These are phyloP conservation scores for Coix lacrymajobi DNA, from an alignment of 176 grass and related monocot genomes.

Conservation along the genomic window DNA sequence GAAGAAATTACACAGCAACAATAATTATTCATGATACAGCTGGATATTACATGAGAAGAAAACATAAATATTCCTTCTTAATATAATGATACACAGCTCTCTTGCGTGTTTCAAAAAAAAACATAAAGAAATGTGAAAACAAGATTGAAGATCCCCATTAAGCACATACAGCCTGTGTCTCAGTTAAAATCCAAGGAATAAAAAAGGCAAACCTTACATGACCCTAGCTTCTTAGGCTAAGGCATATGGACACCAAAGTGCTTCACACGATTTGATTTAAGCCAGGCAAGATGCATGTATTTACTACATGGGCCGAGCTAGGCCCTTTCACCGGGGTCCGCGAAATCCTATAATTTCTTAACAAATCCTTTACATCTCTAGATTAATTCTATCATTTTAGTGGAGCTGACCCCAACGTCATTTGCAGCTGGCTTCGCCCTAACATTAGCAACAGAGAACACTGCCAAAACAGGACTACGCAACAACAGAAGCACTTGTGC, in stretches of 20 bases:
- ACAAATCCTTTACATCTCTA: no score
- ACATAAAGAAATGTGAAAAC: neutral
- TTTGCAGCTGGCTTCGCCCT: no score
- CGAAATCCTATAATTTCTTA: no score
- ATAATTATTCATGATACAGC: neutral
- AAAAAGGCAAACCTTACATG: neutral
- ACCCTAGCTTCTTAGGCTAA: neutral
- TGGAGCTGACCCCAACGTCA: no score
- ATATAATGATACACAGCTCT: neutral
- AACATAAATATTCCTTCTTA: neutral
- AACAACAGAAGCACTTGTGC: neutral
- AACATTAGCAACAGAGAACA: neutral
- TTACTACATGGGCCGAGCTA: neutral
- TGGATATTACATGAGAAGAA: neutral
- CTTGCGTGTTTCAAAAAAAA: neutral
- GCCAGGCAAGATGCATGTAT: neutral
- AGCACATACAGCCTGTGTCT: neutral
- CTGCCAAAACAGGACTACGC: neutral
- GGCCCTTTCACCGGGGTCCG: no score
- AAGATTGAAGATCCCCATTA: neutral
- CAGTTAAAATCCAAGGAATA: neutral
- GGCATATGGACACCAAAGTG: neutral
- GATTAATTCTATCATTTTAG: no score
- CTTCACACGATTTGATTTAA: neutral
- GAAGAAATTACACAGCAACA: neutral